Evolutionary conservation across 768 basidiomycete species (phyloP), one percentile per base, ranked within the genome.

Genomic region (Clitopilus passeckerianus): DNA sequence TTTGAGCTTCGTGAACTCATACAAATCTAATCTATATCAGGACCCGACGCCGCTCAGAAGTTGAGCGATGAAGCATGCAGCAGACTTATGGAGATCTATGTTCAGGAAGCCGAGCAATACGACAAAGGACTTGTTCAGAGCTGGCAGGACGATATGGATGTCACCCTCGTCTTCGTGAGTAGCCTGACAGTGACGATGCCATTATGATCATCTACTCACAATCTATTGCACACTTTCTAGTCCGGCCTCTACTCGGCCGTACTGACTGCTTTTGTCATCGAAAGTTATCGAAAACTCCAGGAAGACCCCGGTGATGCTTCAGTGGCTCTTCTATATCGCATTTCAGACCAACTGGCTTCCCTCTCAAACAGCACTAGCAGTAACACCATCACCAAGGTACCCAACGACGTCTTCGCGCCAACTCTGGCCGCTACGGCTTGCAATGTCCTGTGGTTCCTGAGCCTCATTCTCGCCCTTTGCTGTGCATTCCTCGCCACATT

Each of bases 401-500:
- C 44, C 20, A 15, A 27, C 10, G 27, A 30, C 14, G 10, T 15
- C 4, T 44, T 10, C 20, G 20, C 34, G 0, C 54, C 12, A 34
- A 22, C 60, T 12, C 65, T 62, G 9, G 37, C 37, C 14, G 37
- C 37, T 15, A 57, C 68, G 2, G 63, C 64, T 57, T 63, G 65
- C 23, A 72, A 70, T 53, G 58, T 65, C 3, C 59, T 71, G 1
- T 69, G 67, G 67, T 68, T 67, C 53, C 60, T 67, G 23, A 70
- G 70, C 34, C 63, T 72, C 6, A 61, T 64, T 23, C 65, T 64
- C 46, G 67, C 65, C 12, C 60, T 70, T 4, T 65, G 63, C 27
- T 64, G 69, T 61, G 70, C 71, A 5, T 66, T 72, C 33, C 62
- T 64, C 20, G 68, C 67, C 16, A 68, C 68, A 23, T 63, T 72